Percentiles rank a stretch among this genome's conserved stretches.
These are phyloP conservation scores for Eucalyptus sp. DNA, from an alignment of 345 rosid genomes.

Conservation along the genomic window DNA sequence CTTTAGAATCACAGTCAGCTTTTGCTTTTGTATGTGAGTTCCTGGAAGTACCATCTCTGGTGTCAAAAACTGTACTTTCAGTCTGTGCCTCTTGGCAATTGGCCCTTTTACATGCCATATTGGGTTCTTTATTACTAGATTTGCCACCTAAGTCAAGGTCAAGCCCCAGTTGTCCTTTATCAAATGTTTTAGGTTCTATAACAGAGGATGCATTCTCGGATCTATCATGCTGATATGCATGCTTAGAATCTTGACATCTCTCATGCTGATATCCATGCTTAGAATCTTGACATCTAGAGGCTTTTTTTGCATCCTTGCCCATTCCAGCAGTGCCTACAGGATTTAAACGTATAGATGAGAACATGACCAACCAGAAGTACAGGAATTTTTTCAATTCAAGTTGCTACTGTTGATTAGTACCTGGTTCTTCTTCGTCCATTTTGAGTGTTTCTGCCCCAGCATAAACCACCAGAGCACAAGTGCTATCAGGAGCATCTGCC, in stretches of 20 bases:
- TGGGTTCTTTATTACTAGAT: slow-evolving; percentile 1
- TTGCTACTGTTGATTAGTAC: slow-evolving; percentile 14
- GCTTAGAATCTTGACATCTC: not conserved
- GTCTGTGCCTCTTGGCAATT: slow-evolving; percentile 5
- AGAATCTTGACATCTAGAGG: slow-evolving; percentile 1
- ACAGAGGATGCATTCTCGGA: not conserved
- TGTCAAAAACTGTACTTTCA: slow-evolving; percentile 13
- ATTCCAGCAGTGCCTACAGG: not conserved
- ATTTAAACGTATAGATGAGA: not conserved
- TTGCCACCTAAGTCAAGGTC: slow-evolving; percentile 5
- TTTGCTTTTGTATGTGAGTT: slow-evolving; percentile 21
- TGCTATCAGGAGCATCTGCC: slow-evolving; percentile 56
- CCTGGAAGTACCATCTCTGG: slow-evolving; percentile 14
- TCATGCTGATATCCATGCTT: slow-evolving; percentile 4
- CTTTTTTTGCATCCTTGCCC: slow-evolving; percentile 1
- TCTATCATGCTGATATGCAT: not conserved
- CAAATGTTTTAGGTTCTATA: slow-evolving; percentile 5
- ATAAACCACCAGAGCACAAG: slow-evolving; percentile 54
- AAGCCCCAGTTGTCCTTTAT: slow-evolving; percentile 2
- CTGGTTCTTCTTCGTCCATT: not conserved
- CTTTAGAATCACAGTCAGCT: slow-evolving; percentile 13
- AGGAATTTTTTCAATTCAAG: slow-evolving; percentile 13
- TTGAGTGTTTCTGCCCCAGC: slow-evolving; percentile 31
- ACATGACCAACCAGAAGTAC: slow-evolving; percentile 6
- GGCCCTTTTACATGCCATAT: not conserved